phyloP scores from a whole-genome alignment of 352 stramenopile species.

The Phytophthora cryptogea region DNA sequence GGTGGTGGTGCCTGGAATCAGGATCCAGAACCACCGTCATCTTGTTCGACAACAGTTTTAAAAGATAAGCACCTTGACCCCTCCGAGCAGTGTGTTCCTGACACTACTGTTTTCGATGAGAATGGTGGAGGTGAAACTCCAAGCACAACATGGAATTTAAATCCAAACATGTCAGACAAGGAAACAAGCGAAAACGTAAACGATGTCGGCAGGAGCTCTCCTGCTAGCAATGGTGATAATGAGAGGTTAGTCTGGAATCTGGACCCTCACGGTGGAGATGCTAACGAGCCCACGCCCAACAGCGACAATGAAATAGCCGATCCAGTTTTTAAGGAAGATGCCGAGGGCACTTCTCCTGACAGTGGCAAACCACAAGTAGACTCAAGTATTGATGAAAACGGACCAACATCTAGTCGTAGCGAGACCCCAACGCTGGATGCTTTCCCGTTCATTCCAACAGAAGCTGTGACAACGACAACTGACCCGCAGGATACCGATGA shows the following conservation, averaged over 20 bases:
- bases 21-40: slow-evolving; percentile 1
- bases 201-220: not conserved
- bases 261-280: slow-evolving; percentile 18
- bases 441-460: not conserved
- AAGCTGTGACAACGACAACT: not conserved
- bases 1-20: slow-evolving; percentile 14
- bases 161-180: slow-evolving; percentile 1
- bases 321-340: not conserved
- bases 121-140: not conserved
- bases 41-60: not conserved
- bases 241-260: slow-evolving; percentile 23
- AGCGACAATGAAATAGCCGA: not conserved
- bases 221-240: not conserved
- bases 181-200: not conserved
- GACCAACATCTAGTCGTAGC: not conserved
- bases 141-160: slow-evolving; percentile 21
- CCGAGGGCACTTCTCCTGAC: not conserved
- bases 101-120: not conserved
- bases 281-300: slow-evolving; percentile 4
- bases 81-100: not conserved
- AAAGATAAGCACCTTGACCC: not conserved
- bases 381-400: not conserved
- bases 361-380: not conserved
- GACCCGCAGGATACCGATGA: not conserved
- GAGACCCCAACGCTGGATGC: not conserved